phyloP scores from a whole-genome alignment of 192 early-diverging fungal genomes.

The Thamnidium elegans region DNA sequence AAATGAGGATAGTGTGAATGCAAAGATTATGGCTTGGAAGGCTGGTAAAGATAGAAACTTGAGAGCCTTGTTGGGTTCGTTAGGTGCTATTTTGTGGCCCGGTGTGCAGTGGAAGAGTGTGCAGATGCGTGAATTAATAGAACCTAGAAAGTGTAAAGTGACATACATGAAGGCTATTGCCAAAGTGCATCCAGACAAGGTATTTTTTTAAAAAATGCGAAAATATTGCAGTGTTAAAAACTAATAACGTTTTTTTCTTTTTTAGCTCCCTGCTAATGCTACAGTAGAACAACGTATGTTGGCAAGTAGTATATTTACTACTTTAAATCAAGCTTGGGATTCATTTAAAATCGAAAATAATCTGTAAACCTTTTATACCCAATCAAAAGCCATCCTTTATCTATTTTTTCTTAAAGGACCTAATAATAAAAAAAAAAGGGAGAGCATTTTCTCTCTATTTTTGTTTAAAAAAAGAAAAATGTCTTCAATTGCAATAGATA shows the following conservation, averaged over 20 bases:
- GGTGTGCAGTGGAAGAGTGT: conserved; percentile 72
- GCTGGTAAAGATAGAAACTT: conserved; percentile 88
- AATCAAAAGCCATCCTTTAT: too few relatives aligned
- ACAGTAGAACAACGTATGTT: conserved; percentile 85
- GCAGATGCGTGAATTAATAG: conserved; percentile 82
- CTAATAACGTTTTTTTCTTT: not conserved
- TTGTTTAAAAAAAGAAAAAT: not conserved
- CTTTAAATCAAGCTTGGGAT: conserved; percentile 95
- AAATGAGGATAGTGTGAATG: conserved; percentile 78
- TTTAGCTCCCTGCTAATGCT: conserved; percentile 37
- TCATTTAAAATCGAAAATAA: conserved; percentile 80
- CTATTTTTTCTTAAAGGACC: too few relatives aligned
- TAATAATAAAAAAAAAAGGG: too few relatives aligned
- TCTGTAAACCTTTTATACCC: conserved; percentile 8
- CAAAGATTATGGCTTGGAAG: conserved; percentile 72
- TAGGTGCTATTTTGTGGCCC: conserved; percentile 77
- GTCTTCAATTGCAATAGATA: conserved; percentile 9
- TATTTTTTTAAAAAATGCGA: conserved; percentile 28
- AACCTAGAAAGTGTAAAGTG: conserved; percentile 84
- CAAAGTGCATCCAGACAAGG: conserved; percentile 95
- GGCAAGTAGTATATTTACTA: conserved; percentile 83
- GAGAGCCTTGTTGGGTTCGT: conserved; percentile 79
- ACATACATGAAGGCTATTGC: conserved; percentile 90
- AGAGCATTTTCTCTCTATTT: too few relatives aligned
- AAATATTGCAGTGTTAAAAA: too few relatives aligned